Base-by-base conservation (phyloP, 345 rosid species). In the Microthlaspi erraticum region DNA sequence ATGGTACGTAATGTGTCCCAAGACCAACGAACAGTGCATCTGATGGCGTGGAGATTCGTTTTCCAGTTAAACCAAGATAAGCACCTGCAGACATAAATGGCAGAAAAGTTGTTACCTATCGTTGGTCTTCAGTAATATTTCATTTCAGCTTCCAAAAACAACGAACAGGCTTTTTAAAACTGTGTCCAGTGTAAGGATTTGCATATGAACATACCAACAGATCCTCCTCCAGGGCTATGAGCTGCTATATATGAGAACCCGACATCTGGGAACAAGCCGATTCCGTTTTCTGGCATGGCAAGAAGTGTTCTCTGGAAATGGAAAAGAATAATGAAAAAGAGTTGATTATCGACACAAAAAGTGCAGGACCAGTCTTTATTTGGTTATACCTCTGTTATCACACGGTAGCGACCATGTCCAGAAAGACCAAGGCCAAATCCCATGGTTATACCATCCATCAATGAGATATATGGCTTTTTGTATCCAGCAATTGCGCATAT, bases 221-320 rank as follows among this genome's bases (percentile, higher is more conserved):
- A 85, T 75, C 98, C 98, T 79, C 81, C 89, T 68, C 98, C 98
- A 14, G 98, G 98, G 74, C 80, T 77, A 53, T 87, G 85, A 72
- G 98, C 98, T 14, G 96, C 96, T 54, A 93, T 87, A 59, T 81
- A 84, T 31, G 98, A 85, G 81, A 93, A 93, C 23, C 98, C 98
- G 46, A 93, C 97, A 82, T 93, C 98, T 17, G 98, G 98, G 68
- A 91, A 93, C 83, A 93, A 84, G 73, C 98, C 96, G 31, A 93
- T 93, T 66, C 90, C 97, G 70, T 93, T 93, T 85, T 93, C 98
- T 19, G 97, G 98, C 97, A 93, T 93, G 18, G 98, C 94, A 45
- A 93, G 94, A 50, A 93, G 64, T 4, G 98, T 93, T 72, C 83
- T 76, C 79, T 76, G 42, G 7, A 55, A 63, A 2, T 18, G 17